Evolutionary conservation across 208 protist species (phyloP).

Genomic region (Acanthamoeba quina): DNA sequence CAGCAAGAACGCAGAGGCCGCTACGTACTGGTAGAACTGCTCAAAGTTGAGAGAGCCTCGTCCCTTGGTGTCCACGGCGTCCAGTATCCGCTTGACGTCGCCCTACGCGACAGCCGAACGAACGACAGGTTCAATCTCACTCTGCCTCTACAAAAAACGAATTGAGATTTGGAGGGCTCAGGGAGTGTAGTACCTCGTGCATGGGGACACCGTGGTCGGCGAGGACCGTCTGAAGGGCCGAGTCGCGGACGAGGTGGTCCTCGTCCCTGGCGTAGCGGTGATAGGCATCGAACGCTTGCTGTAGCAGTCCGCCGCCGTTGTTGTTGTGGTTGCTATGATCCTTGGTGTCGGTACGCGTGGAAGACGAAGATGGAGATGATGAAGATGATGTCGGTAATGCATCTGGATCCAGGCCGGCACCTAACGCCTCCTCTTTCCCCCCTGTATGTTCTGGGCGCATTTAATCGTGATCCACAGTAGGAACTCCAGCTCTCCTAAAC

Average conservation of each 20-base stretch:
- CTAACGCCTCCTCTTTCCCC: constrained; percentile 26
- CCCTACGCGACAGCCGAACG: not conserved
- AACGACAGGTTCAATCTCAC: not conserved
- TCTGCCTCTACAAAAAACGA: too few relatives aligned
- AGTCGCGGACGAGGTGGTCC: constrained; percentile 12
- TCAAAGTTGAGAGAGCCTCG: constrained; percentile 24
- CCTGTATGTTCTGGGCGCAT: constrained; percentile 46
- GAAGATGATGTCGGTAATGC: not conserved
- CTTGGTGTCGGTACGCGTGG: not conserved
- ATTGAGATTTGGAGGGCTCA: too few relatives aligned
- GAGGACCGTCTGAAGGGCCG: not conserved
- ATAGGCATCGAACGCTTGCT: constrained; percentile 38
- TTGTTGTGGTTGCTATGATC: not conserved
- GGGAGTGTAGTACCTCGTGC: not conserved
- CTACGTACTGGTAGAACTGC: constrained; percentile 32
- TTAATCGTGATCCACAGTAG: constrained; percentile 65
- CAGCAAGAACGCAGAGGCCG: not conserved
- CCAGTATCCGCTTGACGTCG: constrained; percentile 12
- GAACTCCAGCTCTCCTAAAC: constrained; percentile 37
- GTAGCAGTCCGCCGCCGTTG: constrained; percentile 21
- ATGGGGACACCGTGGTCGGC: not conserved
- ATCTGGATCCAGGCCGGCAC: not conserved
- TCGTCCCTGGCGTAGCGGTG: constrained; percentile 23
- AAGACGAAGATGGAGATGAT: not conserved
- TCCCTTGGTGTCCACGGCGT: not conserved